Evolutionary conservation across 768 basidiomycete genomes (phyloP), one percentile per base, ranked within the genome.

Genomic region (Asterophora parasitica): DNA sequence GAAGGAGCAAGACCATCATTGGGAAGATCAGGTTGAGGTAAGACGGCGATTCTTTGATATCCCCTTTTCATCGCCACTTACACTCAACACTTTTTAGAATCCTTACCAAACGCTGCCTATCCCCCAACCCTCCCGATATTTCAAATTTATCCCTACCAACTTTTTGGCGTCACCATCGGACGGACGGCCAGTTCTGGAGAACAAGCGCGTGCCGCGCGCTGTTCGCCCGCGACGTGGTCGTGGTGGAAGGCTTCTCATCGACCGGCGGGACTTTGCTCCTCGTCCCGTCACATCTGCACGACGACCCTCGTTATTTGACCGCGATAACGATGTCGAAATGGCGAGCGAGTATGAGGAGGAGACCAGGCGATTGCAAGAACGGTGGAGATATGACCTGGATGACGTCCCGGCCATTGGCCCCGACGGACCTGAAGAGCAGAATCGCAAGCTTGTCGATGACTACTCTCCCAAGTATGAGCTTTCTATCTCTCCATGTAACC

Each of bases 1-100:
- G 62, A 85, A 83, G 62, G 86, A 92, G 42, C 65, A 73, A 42
- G 87, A 91, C 57, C 77, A 82, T 38, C 76, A 81, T 40, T 95
- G 91, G 85, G 92, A 95, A 55, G 93, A 97, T 60, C 70, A 75
- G 37, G 76, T 90, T 53, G 92, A 95, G 65, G 87, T 91, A 58
- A 60, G 77, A 65, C 3, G 42, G 46, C 30, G 37, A 27, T 5
- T 12, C 13, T 12, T 38, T 30, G 10, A 31, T 16, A 4, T 31
- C 2, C 30, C 30, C 4, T 6, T 31, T 28, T 10, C 26, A 23
- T 23, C 3, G 6, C 23, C n/a, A n/a, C 7, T 42, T 11, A 11
- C 9, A 11, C 28, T 42, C 7, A 37, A 30, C 10, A 8, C 5
- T 4, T 13, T 27, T 2, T n/a, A 90, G 86, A 78, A 78, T 52